phyloP scores from a whole-genome alignment of 208 protist species.

The Crithidia mellificae region DNA sequence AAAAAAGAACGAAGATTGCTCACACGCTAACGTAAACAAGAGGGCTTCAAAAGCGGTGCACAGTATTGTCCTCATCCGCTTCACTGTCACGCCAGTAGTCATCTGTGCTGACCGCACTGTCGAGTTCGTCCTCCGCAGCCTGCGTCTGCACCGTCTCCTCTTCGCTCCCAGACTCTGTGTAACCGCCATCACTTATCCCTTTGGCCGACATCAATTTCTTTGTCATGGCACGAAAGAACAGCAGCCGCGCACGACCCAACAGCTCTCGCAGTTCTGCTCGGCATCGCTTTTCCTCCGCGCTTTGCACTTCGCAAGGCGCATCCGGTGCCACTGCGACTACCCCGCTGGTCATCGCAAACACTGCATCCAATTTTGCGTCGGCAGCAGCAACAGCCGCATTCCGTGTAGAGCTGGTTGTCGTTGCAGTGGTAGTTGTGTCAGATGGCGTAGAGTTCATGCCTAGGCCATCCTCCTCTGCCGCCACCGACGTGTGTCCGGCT shows the following conservation, averaged over 20 bases:
- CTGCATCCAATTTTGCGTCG: background rate
- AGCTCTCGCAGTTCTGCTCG: slow-evolving; percentile 29
- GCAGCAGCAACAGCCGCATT: too few species aligned
- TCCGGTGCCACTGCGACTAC: background rate
- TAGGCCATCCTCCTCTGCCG: too few species aligned
- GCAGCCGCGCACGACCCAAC: slow-evolving; percentile 44
- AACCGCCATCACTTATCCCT: too few species aligned
- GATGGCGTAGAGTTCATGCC: too few species aligned
- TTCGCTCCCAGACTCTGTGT: background rate
- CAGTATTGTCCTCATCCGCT: too few species aligned
- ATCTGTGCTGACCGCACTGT: background rate
- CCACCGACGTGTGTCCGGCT: background rate
- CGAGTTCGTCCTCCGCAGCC: background rate
- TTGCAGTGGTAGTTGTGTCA: too few species aligned
- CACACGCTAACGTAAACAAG: too few species aligned
- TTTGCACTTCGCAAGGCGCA: too few species aligned
- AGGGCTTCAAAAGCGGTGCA: too few species aligned
- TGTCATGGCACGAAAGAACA: slow-evolving; percentile 82
- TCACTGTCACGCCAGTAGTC: too few species aligned
- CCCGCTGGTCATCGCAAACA: slow-evolving; percentile 11
- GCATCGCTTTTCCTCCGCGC: background rate
- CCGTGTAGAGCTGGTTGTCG: too few species aligned
- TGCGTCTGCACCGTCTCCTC: background rate
- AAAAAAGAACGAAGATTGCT: too few species aligned
- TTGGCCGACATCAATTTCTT: slow-evolving; percentile 53